Evolutionary conservation across 441 rosid genomes (phyloP).

Genomic region (Euphorbia corollata): DNA sequence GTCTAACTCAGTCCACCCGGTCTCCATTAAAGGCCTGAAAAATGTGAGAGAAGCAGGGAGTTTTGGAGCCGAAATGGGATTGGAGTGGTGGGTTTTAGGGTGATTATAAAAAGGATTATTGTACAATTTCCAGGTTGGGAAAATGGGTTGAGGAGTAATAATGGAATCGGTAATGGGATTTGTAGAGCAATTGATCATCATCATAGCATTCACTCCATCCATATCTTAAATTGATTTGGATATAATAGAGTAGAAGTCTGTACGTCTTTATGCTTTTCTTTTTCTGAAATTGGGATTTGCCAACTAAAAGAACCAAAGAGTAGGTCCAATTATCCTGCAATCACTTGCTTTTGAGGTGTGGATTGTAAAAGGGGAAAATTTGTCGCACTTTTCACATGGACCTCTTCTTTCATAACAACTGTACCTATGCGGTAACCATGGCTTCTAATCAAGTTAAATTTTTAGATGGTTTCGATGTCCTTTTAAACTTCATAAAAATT

Average conservation of each 20-base stretch:
- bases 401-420: no score
- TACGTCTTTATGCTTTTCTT: constrained; percentile 8
- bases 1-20: constrained; percentile 40
- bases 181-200: constrained; percentile 32
- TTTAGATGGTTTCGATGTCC: no score
- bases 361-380: constrained; percentile 2
- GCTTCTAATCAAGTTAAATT: no score
- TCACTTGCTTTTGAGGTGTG: constrained; percentile 16
- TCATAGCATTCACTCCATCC: constrained; percentile 31
- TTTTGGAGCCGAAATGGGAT: constrained; percentile 32
- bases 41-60: constrained; percentile 47
- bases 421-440: no score
- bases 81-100: constrained; percentile 24
- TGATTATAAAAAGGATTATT: constrained; percentile 58
- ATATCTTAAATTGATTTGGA: constrained; percentile 14
- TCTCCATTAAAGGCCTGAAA: constrained; percentile 49
- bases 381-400: no score
- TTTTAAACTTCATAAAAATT: no score
- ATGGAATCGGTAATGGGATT: constrained; percentile 21
- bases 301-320: constrained; percentile 27
- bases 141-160: constrained; percentile 34
- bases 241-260: no score
- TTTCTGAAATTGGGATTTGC: constrained; percentile 24
- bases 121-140: constrained; percentile 70
- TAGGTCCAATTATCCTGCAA: constrained; percentile 17